Percentiles rank a stretch among this genome's conserved stretches.
These are phyloP conservation scores for Bathelium albidoporum DNA, from an alignment of 495 filamentous ascomycete genomes.

Conservation along the genomic window DNA sequence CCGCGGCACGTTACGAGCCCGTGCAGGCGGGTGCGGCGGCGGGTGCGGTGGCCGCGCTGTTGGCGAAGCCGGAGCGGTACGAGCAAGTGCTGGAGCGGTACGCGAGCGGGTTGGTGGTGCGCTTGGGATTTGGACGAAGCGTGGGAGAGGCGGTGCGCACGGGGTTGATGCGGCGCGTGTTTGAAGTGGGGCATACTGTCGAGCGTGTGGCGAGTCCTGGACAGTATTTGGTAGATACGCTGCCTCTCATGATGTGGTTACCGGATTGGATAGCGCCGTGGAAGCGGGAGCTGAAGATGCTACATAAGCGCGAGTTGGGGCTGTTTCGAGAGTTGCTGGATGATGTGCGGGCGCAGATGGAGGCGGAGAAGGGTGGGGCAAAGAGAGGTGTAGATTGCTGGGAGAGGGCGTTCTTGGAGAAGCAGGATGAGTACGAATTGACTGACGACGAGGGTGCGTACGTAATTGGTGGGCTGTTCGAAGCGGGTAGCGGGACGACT, in stretches of 20 bases:
- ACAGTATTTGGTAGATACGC: conserved; percentile 29
- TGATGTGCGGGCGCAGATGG: conserved; percentile 24
- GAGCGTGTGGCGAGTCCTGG: conserved; percentile 27
- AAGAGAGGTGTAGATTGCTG: conserved; percentile 11
- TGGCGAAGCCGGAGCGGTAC: conserved; percentile 22
- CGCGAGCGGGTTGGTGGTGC: conserved; percentile 28
- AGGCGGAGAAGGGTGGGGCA: conserved; percentile 21
- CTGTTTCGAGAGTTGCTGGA: conserved; percentile 24
- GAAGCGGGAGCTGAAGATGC: conserved; percentile 24
- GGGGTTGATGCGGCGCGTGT: conserved; percentile 20
- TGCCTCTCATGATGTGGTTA: conserved; percentile 26
- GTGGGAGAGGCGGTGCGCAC: conserved; percentile 11
- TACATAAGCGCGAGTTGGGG: conserved; percentile 25
- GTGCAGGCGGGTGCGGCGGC: conserved; percentile 36
- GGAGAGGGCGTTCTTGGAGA: background rate
- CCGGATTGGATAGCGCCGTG: conserved; percentile 28
- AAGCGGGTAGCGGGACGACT: conserved; percentile 26
- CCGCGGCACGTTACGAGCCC: conserved; percentile 21
- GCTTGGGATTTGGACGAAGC: conserved; percentile 26
- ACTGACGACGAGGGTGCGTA: conserved; percentile 9
- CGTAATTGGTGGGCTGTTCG: conserved; percentile 18
- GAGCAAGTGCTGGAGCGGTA: conserved; percentile 31
- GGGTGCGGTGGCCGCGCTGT: conserved; percentile 28
- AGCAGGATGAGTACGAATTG: background rate
- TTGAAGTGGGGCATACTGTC: conserved; percentile 23